A percentile compares a stretch with the other conserved stretches of the same genome.
These are phyloP conservation scores for Articulospora tetracladia DNA, from an alignment of 495 filamentous ascomycete genomes.

Conservation along the genomic window DNA sequence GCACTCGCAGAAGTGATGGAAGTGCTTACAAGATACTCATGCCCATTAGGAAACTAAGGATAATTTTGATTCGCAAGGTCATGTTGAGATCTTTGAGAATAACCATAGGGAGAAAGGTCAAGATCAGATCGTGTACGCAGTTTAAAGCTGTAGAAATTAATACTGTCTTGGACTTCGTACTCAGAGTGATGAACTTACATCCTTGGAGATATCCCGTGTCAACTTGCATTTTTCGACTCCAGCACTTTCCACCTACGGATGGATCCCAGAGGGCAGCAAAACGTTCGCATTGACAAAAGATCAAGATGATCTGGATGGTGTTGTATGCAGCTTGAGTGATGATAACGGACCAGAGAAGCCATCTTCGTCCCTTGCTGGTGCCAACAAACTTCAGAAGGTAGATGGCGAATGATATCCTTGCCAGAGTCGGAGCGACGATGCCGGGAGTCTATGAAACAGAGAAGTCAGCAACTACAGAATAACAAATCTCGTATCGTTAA, in stretches of 20 bases:
- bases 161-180: not conserved
- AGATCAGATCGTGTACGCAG: constrained; percentile 11
- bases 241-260: constrained; percentile 10
- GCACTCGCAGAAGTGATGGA: not conserved
- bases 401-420: constrained; percentile 9
- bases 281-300: constrained; percentile 10
- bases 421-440: constrained; percentile 8
- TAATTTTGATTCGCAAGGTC: constrained; percentile 2
- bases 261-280: constrained; percentile 11
- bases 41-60: constrained; percentile 10
- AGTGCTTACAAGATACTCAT: constrained; percentile 15
- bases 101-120: constrained; percentile 5
- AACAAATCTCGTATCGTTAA: not conserved
- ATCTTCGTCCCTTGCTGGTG: constrained; percentile 4
- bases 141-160: constrained; percentile 3
- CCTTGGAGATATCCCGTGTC: constrained; percentile 7
- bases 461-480: not conserved
- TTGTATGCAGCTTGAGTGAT: constrained; percentile 4
- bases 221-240: constrained; percentile 10
- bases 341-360: constrained; percentile 6
- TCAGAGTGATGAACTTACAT: not conserved
- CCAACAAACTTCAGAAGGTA: constrained; percentile 14
- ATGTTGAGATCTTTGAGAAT: constrained; percentile 13
- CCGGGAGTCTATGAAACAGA: constrained; percentile 3
- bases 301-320: constrained; percentile 3